Evolutionary conservation across 2,329 filamentous ascomycete genomes (phyloP).

Genomic region (Aspergillus fijiensis): DNA sequence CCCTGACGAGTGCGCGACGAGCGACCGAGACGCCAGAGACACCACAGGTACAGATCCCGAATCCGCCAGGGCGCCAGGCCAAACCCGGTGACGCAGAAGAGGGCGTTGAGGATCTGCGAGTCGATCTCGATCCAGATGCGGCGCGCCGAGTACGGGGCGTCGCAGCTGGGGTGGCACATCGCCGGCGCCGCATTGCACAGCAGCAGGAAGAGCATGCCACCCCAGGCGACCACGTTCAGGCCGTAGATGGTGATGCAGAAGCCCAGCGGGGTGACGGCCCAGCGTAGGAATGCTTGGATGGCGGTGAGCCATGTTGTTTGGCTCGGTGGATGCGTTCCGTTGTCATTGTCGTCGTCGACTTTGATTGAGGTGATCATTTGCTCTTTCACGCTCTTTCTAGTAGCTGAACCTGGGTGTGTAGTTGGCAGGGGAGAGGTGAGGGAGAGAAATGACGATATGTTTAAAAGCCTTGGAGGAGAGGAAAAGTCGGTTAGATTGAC

Average conservation of each 20-base stretch:
- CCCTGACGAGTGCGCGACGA: no score
- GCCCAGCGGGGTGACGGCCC: conserved; percentile 71
- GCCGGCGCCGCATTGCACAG: conserved; percentile 68
- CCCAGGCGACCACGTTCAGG: conserved; percentile 83
- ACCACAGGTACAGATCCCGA: conserved; percentile 63
- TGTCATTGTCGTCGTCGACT: no score
- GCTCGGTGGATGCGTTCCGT: no score
- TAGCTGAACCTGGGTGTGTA: no score
- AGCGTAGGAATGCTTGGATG: conserved; percentile 35
- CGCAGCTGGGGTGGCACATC: conserved; percentile 60
- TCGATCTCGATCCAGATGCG: conserved; percentile 82
- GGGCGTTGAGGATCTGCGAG: conserved; percentile 76
- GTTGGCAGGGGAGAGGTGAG: no score
- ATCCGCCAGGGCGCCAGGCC: conserved; percentile 83
- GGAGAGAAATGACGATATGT: no score
- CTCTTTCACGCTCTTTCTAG: no score
- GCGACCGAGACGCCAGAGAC: no score
- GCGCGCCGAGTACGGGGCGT: conserved; percentile 72
- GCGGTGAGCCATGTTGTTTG: no score
- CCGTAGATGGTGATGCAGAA: conserved; percentile 77
- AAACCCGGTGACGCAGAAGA: conserved; percentile 86
- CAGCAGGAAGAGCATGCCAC: conserved; percentile 84
- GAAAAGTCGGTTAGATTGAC: no score
- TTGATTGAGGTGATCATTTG: no score
- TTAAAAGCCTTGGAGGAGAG: no score